Base-by-base conservation (phyloP, 306 rosid species). In the Prunus kanzakura region DNA sequence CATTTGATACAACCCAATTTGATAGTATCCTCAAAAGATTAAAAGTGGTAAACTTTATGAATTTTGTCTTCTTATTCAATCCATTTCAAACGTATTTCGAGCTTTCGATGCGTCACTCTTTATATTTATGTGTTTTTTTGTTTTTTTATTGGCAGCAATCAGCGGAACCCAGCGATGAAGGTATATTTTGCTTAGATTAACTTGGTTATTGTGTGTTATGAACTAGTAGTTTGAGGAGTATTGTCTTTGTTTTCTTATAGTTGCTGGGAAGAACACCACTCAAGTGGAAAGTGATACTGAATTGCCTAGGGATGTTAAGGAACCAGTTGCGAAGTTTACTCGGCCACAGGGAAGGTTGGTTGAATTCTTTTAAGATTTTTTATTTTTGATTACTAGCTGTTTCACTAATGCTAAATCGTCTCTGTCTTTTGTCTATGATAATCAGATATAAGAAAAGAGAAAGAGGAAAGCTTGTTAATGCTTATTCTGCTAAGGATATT, bases 301-400 rank as follows among this genome's bases (percentile, higher is more conserved):
- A 73, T 86, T 78, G 64, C 54, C 79, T 3, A 69, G 74, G 47
- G 88, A 81, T 10, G 43, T 75, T 71, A 41, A 70, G 74, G 89
- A 63, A 52, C 69, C 83, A 23, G 86, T 83, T 63, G 73, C 81
- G 61, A 96, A 88, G 82, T 58, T 83, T 77, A 91, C 99, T 54
- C 87, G 98, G 67, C 97, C 98, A 10, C 97, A 91, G 72, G 99
- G 99, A 83, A 92, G 99, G 99, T 96, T 20, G 60, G 90, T 69
- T 55, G 43, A 6, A 15, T 72, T 76, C 57, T 25, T 6, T 71
- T 0, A 18, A 67, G 29, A 38, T 13, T 41, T 46, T 30, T 41
- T 4, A 20, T 8, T 67, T 49, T 55, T 43, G 16, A 25, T 22
- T 69, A 10, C 22, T 75, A 19, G 65, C 45, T 74, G 25, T 38